These are phyloP conservation scores for Colletotrichum lupini DNA, from an alignment of 2,329 filamentous ascomycete species.

Conservation along the genomic window DNA sequence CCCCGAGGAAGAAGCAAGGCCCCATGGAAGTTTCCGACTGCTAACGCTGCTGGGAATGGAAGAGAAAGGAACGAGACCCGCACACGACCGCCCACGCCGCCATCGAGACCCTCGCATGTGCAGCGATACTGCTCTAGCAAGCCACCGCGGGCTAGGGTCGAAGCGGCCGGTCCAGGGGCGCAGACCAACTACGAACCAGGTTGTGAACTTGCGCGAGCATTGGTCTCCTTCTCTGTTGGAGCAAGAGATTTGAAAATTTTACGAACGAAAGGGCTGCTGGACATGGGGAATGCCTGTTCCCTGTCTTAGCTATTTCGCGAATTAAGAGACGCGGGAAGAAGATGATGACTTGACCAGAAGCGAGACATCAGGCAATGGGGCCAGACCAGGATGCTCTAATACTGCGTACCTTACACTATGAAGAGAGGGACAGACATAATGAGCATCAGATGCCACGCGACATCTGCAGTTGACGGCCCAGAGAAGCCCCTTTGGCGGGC, in stretches of 20 bases:
- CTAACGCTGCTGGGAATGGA: background rate
- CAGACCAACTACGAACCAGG: constrained; percentile 15
- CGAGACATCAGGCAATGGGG: constrained; percentile 14
- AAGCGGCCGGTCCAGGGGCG: constrained; percentile 6
- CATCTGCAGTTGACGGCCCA: background rate
- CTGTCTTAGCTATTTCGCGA: background rate
- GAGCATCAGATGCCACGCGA: constrained; percentile 1
- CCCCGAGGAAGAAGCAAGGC: background rate
- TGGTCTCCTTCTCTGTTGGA: background rate
- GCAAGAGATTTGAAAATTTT: constrained; percentile 33
- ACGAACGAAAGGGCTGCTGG: constrained; percentile 21
- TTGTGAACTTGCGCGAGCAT: constrained; percentile 2
- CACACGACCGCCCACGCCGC: background rate
- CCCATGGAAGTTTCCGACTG: background rate
- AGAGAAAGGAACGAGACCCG: background rate
- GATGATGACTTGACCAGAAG: constrained; percentile 14
- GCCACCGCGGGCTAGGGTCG: constrained; percentile 21
- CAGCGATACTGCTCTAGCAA: constrained; percentile 22
- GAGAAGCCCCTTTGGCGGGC: background rate
- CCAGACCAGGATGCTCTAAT: background rate
- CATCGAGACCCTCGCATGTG: constrained; percentile 1
- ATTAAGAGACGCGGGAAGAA: constrained; percentile 16
- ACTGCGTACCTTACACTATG: background rate
- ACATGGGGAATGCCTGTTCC: constrained; percentile 33
- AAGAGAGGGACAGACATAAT: background rate